These are phyloP conservation scores for Hymenoscyphus salicellus DNA, from an alignment of 2,329 filamentous ascomycete genomes.

Conservation along the genomic window DNA sequence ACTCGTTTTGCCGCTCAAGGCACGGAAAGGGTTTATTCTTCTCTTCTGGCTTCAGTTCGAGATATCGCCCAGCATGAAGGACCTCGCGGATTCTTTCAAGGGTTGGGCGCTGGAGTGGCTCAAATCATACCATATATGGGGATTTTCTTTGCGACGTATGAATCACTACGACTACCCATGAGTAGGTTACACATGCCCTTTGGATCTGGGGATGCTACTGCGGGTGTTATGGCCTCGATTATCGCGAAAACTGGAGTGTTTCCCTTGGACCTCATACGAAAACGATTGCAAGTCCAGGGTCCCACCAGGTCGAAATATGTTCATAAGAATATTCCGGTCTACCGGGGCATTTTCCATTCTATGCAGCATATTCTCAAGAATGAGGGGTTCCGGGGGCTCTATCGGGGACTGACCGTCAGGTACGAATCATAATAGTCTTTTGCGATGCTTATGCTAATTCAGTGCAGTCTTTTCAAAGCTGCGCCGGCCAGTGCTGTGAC, in stretches of 20 bases:
- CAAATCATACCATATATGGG: constrained; percentile 98
- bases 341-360: constrained; percentile 63
- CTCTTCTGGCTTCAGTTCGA: constrained; percentile 63
- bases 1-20: constrained; percentile 98
- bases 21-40: constrained; percentile 71
- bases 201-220: constrained; percentile 77
- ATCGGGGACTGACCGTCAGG: constrained; percentile 80
- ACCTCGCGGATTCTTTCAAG: constrained; percentile 77
- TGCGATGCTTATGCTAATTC: constrained; percentile 6
- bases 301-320: constrained; percentile 77
- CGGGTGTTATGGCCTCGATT: constrained; percentile 76
- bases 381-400: constrained; percentile 78
- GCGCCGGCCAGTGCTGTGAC: constrained; percentile 76
- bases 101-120: constrained; percentile 72
- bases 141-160: constrained; percentile 88
- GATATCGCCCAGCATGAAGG: constrained; percentile 79
- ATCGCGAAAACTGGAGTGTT: constrained; percentile 87
- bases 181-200: constrained; percentile 57
- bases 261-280: constrained; percentile 86
- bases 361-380: constrained; percentile 63
- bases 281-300: constrained; percentile 91
- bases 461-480: constrained; percentile 72
- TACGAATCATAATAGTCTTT: constrained; percentile 13
- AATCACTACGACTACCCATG: constrained; percentile 64
- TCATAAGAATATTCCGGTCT: constrained; percentile 84